Conservation (phyloP, 2,329 filamentous ascomycete species). For the Pestalotiopsis sp. region DNA sequence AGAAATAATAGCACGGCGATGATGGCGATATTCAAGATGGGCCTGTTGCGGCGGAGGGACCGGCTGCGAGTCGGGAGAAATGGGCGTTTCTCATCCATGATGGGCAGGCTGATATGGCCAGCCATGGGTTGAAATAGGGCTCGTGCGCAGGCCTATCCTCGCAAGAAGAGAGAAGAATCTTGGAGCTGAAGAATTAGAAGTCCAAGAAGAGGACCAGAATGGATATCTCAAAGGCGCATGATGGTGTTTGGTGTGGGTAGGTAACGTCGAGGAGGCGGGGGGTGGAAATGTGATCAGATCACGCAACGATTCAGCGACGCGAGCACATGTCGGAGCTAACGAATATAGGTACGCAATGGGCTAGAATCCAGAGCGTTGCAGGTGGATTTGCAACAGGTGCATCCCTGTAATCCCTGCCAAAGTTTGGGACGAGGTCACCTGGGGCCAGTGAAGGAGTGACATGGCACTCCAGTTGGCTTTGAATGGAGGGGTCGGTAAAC, state of each 20-base stretch:
- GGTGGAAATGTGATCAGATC: background rate
- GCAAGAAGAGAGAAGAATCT: background rate
- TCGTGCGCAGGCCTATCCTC: background rate
- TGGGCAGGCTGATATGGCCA: constrained; percentile 27
- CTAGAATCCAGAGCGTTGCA: background rate
- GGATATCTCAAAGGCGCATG: background rate
- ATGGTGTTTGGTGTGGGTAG: background rate
- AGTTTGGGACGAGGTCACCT: background rate
- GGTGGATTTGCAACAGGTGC: background rate
- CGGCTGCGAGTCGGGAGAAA: constrained; percentile 15
- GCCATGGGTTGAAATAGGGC: constrained; percentile 21
- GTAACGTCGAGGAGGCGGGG: background rate
- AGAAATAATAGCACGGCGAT: constrained; percentile 22
- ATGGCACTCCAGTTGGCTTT: background rate
- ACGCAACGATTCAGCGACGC: background rate
- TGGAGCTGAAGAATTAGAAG: background rate
- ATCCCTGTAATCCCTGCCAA: background rate
- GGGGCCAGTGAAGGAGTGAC: background rate
- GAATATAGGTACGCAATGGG: background rate
- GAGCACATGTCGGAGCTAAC: background rate
- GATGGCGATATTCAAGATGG: constrained; percentile 21
- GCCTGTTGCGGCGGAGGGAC: constrained; percentile 25
- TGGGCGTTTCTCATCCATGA: constrained; percentile 30
- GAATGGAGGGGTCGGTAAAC: background rate
- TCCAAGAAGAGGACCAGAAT: background rate